Evolutionary conservation across 805 yeast genomes (phyloP).

Genomic region (Pachysolen tannophilus): DNA sequence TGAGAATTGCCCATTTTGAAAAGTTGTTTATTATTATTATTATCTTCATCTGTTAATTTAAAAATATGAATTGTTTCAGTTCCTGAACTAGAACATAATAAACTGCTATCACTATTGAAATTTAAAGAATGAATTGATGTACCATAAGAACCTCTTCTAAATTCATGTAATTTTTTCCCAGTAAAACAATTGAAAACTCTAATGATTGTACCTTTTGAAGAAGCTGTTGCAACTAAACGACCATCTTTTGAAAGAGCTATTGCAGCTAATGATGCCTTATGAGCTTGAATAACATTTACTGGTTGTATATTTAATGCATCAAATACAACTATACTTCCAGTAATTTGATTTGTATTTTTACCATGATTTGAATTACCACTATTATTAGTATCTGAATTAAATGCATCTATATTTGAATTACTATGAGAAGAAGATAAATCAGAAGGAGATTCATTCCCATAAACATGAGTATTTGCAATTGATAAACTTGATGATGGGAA

Average conservation of each 20-base stretch:
- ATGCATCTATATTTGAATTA: neutral
- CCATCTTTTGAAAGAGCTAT: conserved; percentile 71
- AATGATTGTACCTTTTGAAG: conserved; percentile 83
- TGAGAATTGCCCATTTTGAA: no score
- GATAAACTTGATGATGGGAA: conserved; percentile 40
- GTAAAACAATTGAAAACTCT: conserved; percentile 68
- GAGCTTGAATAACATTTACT: conserved; percentile 77
- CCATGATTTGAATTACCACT: neutral
- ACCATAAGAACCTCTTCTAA: conserved; percentile 80
- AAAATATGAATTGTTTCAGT: conserved; percentile 93
- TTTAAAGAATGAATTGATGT: conserved; percentile 70
- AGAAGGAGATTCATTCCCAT: neutral
- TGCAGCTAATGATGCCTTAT: conserved; percentile 66
- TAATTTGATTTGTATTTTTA: conserved; percentile 13
- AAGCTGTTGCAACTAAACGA: conserved; percentile 76
- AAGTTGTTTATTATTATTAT: neutral
- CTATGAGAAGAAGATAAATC: neutral
- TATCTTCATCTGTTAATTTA: conserved; percentile 39
- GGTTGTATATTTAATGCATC: conserved; percentile 73
- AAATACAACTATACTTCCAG: conserved; percentile 72
- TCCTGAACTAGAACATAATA: conserved; percentile 77
- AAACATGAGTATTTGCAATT: neutral
- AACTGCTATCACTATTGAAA: conserved; percentile 63
- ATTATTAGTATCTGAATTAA: neutral
- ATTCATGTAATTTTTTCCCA: conserved; percentile 59